phyloP scores from a whole-genome alignment of 2,329 filamentous ascomycete species.

The Exophiala bonariae region DNA sequence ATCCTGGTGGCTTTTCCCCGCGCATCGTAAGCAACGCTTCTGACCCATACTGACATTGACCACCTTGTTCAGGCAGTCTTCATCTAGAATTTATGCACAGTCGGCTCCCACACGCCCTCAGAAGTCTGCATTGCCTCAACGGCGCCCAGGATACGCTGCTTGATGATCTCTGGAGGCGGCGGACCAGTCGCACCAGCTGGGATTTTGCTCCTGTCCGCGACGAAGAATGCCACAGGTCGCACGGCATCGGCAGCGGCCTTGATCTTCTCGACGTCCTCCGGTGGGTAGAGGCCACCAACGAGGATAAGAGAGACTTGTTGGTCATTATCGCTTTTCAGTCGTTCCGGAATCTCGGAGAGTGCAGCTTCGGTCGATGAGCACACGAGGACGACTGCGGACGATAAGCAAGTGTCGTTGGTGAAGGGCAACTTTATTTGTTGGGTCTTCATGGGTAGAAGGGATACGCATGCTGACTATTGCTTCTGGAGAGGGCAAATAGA shows the following conservation, averaged over 20 bases:
- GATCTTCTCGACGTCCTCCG: constrained; percentile 16
- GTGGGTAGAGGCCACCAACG: constrained; percentile 17
- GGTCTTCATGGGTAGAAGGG: not conserved
- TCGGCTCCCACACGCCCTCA: constrained; percentile 15
- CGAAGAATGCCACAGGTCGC: constrained; percentile 16
- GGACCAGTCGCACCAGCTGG: constrained; percentile 15
- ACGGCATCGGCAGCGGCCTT: constrained; percentile 11
- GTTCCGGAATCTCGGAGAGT: constrained; percentile 18
- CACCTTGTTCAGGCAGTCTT: too few species aligned
- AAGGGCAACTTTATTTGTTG: not conserved
- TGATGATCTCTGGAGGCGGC: constrained; percentile 17
- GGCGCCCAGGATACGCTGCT: constrained; percentile 16
- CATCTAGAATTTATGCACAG: constrained; percentile 21
- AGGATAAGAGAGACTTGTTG: constrained; percentile 15
- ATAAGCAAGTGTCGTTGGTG: too few species aligned
- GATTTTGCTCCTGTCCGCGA: constrained; percentile 18
- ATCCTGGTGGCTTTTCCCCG: too few species aligned
- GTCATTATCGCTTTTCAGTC: constrained; percentile 17
- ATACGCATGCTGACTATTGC: too few species aligned
- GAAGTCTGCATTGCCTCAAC: constrained; percentile 14
- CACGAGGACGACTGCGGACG: constrained; percentile 19
- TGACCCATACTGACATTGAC: too few species aligned
- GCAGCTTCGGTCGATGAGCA: constrained; percentile 14
- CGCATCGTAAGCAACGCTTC: too few species aligned
- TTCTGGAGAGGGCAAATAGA: too few species aligned